Base-by-base conservation (phyloP, 257 asterid species). In the Plantago major region DNA sequence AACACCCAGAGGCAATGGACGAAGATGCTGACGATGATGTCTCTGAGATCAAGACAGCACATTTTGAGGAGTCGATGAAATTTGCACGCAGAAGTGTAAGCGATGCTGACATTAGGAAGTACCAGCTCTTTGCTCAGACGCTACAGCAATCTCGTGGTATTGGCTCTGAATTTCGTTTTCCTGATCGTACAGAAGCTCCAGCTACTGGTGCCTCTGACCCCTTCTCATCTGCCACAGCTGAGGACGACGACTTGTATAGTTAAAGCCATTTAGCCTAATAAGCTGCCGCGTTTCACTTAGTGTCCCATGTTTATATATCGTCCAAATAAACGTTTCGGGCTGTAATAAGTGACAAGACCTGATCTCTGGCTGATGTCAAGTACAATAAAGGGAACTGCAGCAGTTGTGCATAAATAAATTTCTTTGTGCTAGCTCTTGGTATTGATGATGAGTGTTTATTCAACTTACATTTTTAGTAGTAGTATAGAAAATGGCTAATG, bases 1-100 rank as follows among this genome's bases (percentile, higher is more conserved):
- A 69, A 15, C 63, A 75, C 37, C 78, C 84, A 0, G 78, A 78
- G 62, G 78, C 81, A 1, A 75, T 79, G 84, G 81, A 79, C 18
- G 84, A 79, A 61, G 84, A 78, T 19, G 54, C 14, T 13, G 54
- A 6, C 0, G 79, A 79, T 50, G 83, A 74, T 16, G 81, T 69
- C 7, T 18, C 81, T 38, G 84, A 72, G 77, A 79, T 79, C 19
- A 75, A 70, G 70, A 69, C 75, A 1, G 67, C 75, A 7, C 79
- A 79, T 49, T 79, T 79, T 16, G 84, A 79, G 60, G 81, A 78
- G 76, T 78, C 81, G 9, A 78, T 78, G 76, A 74, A 75, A 48
- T 74, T 14, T 45, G 76, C 78, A 10, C 74, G 74, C 10, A 69
- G 78, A 61, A 70, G 81, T 19, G 77, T 73, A 44, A 73, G 82